Evolutionary conservation across 192 early-diverging fungal genomes (phyloP).

Genomic region (Tieghemiomyces parasiticus): DNA sequence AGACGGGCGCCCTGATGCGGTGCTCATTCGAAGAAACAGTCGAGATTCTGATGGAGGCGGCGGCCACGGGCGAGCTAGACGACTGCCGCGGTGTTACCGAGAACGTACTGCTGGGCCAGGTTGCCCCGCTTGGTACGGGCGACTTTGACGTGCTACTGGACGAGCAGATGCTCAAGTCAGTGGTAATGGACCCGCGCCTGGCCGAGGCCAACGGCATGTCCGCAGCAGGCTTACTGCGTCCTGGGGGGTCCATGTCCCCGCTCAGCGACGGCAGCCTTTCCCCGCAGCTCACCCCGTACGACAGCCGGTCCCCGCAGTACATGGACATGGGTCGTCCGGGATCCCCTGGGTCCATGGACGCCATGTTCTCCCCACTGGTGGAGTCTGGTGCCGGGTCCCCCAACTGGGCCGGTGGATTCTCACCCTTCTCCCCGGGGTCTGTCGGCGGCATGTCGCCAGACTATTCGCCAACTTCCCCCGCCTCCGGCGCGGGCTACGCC

Average conservation of each 20-base stretch:
- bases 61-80: constrained; percentile 79
- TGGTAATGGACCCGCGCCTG: constrained; percentile 34
- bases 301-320: constrained; percentile 44
- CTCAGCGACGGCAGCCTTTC: constrained; percentile 46
- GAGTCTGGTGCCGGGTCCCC: constrained; percentile 56
- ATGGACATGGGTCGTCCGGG: constrained; percentile 44
- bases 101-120: constrained; percentile 93
- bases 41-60: constrained; percentile 93
- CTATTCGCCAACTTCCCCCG: constrained; percentile 50
- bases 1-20: constrained; percentile 85
- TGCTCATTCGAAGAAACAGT: constrained; percentile 99
- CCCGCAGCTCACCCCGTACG: constrained; percentile 70
- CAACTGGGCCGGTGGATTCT: constrained; percentile 34
- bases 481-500: constrained; percentile 51
- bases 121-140: constrained; percentile 91
- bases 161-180: constrained; percentile 73
- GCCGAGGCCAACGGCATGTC: constrained; percentile 34
- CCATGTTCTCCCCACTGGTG: constrained; percentile 72
- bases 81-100: constrained; percentile 94
- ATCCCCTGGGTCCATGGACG: constrained; percentile 42
- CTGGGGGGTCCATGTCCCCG: constrained; percentile 32
- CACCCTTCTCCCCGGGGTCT: constrained; percentile 35
- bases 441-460: constrained; percentile 20
- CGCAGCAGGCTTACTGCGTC: constrained; percentile 28
- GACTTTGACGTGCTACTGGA: constrained; percentile 88